Evolutionary conservation across 768 basidiomycete genomes (phyloP).

Genomic region (Auriscalpium microsporum): DNA sequence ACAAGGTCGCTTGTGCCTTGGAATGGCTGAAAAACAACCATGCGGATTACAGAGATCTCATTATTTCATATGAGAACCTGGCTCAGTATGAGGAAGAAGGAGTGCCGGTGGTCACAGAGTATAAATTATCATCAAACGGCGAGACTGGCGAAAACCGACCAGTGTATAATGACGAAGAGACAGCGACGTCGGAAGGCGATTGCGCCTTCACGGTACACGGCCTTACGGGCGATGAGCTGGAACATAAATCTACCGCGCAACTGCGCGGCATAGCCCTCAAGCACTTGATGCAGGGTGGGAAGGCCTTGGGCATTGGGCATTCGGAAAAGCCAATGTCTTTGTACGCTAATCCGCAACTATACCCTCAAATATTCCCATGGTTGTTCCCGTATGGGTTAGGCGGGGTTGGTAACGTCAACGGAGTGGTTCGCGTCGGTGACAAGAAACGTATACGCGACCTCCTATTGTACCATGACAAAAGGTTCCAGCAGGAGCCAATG

Average conservation of each 20-base stretch:
- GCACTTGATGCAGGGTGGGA: slow-evolving; percentile 22
- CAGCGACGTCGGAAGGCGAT: slow-evolving; percentile 21
- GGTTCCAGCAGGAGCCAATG: slow-evolving; percentile 30
- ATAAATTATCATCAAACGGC: neutral
- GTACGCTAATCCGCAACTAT: slow-evolving; percentile 27
- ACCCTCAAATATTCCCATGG: slow-evolving; percentile 34
- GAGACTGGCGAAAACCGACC: slow-evolving; percentile 1
- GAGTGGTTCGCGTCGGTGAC: slow-evolving; percentile 13
- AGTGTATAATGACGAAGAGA: slow-evolving; percentile 18
- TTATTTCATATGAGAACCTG: slow-evolving; percentile 13
- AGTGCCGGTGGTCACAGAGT: slow-evolving; percentile 14
- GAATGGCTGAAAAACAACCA: too few species aligned
- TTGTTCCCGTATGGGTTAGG: slow-evolving; percentile 34
- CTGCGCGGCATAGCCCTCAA: slow-evolving; percentile 18
- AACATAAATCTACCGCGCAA: neutral
- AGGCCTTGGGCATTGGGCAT: slow-evolving; percentile 24
- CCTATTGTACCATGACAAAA: slow-evolving; percentile 32
- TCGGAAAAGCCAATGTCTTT: slow-evolving; percentile 19
- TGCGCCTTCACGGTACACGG: slow-evolving; percentile 34
- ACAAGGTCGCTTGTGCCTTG: slow-evolving; percentile 7
- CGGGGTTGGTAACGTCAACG: slow-evolving; percentile 21
- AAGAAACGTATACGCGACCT: slow-evolving; percentile 21
- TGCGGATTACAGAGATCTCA: neutral
- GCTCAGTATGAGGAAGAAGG: slow-evolving; percentile 12
- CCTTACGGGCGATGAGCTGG: slow-evolving; percentile 20